Base-by-base conservation (phyloP, 352 stramenopile genomes). In the Globisporangium emineosum region DNA sequence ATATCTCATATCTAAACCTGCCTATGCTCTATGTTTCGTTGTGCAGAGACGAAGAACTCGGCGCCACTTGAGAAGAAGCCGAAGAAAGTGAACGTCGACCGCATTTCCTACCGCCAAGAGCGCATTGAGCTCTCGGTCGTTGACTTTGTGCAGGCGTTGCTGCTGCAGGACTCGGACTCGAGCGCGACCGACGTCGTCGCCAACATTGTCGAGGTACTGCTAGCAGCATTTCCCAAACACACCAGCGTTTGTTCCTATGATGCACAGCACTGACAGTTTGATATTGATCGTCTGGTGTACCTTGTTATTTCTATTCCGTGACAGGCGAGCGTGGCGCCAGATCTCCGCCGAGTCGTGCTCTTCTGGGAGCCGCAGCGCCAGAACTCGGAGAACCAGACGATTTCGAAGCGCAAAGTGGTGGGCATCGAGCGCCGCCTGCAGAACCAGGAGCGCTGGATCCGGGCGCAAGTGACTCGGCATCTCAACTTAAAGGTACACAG, bases 401-500 rank as follows among this genome's bases (percentile, higher is more conserved):
- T 94, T 55, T 79, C 75, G 6, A 94, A 94, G 73, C 83, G 81
- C 50, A 94, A 91, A 69, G 65, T 85, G 2, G 75, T 78, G 13
- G 81, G 75, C 52, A 75, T 92, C 21, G 76, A 84, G 62, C 86
- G 82, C 43, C 75, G 77, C 23, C 80, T 94, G 32, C 68, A 80
- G 55, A 78, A 75, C 32, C 72, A 89, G 23, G 78, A 91, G 71
- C 72, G 76, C 21, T 94, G 83, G 75, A 70, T 94, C 47, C 81
- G 83, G 32, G 75, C 80, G 35, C 79, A 82, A 43, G 80, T 94
- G 45, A 88, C 85, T 23, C 76, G 85, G 30, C 81, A 88, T 57
- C 70, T 94, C 56, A 92, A 94, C 62, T 67, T 94, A 35, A 94
- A 94, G 78, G 84, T 91, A 69, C 21, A 10, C 7, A 45, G 5